These are phyloP conservation scores for Fraxinus anomala DNA, from an alignment of 257 asterid genomes.

Conservation along the genomic window DNA sequence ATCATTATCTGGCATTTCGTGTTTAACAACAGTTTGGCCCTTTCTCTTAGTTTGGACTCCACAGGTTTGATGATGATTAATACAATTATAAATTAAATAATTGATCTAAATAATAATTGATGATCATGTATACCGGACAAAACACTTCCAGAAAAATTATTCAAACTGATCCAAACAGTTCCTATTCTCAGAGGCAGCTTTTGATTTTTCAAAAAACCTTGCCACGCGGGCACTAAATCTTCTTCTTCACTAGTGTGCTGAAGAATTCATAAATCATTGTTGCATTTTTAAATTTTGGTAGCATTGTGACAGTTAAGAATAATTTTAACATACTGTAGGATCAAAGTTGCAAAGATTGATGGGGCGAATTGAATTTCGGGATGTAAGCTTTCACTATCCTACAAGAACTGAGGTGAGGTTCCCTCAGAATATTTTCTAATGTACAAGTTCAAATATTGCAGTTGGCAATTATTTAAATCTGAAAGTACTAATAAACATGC, in stretches of 20 bases:
- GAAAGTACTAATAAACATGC: background rate
- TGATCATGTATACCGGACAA: background rate
- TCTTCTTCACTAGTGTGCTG: conserved; percentile 8
- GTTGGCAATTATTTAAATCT: conserved; percentile 11
- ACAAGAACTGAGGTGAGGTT: conserved; percentile 65
- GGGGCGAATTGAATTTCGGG: conserved; percentile 70
- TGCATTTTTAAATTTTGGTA: background rate
- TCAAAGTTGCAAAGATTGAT: conserved; percentile 61
- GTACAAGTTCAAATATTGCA: conserved; percentile 5
- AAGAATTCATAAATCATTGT: conserved; percentile 14
- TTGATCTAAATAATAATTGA: background rate
- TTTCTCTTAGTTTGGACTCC: background rate
- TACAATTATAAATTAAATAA: background rate
- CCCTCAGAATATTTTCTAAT: background rate
- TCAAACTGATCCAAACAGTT: too few relatives aligned
- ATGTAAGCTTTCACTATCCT: conserved; percentile 74
- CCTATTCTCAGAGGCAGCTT: too few relatives aligned
- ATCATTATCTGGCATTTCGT: background rate
- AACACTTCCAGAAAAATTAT: too few relatives aligned
- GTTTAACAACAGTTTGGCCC: background rate
- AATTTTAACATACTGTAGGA: conserved; percentile 50
- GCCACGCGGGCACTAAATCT: too few relatives aligned
- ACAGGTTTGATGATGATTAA: background rate
- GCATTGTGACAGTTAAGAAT: conserved; percentile 11
- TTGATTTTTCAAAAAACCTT: too few relatives aligned